Evolutionary conservation across 768 basidiomycete genomes (phyloP), one percentile per base, ranked within the genome.

Genomic region (Nidularia pulvinata): DNA sequence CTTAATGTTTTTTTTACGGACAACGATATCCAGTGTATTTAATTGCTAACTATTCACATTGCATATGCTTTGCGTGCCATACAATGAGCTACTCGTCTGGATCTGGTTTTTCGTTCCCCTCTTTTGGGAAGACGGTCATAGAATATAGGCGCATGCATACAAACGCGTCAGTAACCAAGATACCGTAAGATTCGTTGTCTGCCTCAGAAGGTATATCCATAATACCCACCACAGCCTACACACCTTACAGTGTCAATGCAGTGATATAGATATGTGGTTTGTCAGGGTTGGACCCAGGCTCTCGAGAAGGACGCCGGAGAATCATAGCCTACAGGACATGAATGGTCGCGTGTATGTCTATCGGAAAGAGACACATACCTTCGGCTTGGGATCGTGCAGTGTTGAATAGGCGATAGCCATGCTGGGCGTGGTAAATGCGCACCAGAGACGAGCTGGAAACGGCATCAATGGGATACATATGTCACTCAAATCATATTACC

Each of bases 351-450:
- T 25, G 25, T 4, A 25, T 25, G 25, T 25, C 25, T 25, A 4
- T 25, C 4, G 25, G 4, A 25, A 25, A 25, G 25, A 25, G 25
- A 25, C 25, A 51, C 59, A 42, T 67, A 88, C 91, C 77, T 83
- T 85, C 25, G 86, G 83, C 58, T 75, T 81, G 14, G 76, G 73
- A 50, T 76, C 69, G 42, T 62, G 60, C 34, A 83, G 76, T 14
- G 86, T 84, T 14, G 81, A 82, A 59, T 86, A 91, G 33, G 80
- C 89, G 51, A 93, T 74, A 0, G 91, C 88, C 89, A 93, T 91
- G 64, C 87, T 89, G 16, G 83, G 75, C 25, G 91, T 86, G 6
- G 91, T 93, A 69, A 93, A 93, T 39, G 84, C 89, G 62, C 91
- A 92, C 88, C 89, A 93, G 36, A 92, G 68, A 34, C 88, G 82